Evolutionary conservation across 805 yeast genomes (phyloP).

Genomic region (Grigorovia transvaalensis): DNA sequence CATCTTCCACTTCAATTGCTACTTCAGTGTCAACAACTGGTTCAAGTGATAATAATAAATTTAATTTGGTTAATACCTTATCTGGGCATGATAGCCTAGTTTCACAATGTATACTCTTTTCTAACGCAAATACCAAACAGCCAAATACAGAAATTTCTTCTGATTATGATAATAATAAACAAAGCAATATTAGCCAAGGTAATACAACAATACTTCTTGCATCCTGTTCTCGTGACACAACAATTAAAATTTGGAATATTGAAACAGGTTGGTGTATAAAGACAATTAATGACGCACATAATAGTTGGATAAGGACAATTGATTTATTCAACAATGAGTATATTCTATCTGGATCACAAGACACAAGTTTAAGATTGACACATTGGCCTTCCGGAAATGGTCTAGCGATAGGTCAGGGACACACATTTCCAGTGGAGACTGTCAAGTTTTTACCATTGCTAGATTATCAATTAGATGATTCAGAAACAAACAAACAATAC

Average conservation of each 20-base stretch:
- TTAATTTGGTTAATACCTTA: slow-evolving; percentile 49
- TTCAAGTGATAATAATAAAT: slow-evolving; percentile 26
- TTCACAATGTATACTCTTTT: slow-evolving; percentile 43
- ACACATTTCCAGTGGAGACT: slow-evolving; percentile 73
- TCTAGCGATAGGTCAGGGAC: slow-evolving; percentile 58
- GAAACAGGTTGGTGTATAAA: slow-evolving; percentile 55
- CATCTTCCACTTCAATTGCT: neutral
- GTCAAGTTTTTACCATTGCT: slow-evolving; percentile 56
- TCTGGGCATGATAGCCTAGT: slow-evolving; percentile 85
- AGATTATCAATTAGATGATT: neutral
- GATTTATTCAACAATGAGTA: slow-evolving; percentile 45
- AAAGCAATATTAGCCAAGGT: neutral
- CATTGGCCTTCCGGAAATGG: slow-evolving; percentile 61
- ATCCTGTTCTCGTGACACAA: slow-evolving; percentile 53
- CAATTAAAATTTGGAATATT: slow-evolving; percentile 58
- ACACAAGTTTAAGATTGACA: slow-evolving; percentile 59
- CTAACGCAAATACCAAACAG: neutral
- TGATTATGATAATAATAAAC: too few species aligned
- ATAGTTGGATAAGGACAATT: slow-evolving; percentile 77
- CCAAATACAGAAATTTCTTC: neutral
- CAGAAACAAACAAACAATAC: slow-evolving; percentile 9
- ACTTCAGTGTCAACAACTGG: neutral
- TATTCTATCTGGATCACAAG: slow-evolving; percentile 66
- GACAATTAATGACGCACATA: slow-evolving; percentile 58
- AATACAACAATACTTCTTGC: slow-evolving; percentile 29